phyloP scores from a whole-genome alignment of 148 eudicot genomes.

The Salicornia ramosissima region DNA sequence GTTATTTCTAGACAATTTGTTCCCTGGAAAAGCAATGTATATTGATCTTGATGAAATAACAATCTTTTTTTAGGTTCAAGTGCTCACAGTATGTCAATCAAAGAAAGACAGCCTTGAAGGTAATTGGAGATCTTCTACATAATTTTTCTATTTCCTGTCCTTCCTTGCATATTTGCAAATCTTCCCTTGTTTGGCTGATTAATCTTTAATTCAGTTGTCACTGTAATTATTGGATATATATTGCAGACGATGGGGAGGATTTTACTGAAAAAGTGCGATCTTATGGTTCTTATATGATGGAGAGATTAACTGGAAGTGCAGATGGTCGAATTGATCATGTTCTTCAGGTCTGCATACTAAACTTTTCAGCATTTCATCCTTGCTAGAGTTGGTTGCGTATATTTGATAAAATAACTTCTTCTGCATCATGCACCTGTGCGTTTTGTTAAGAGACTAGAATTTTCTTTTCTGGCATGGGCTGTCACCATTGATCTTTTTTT shows the following conservation, averaged over 20 bases:
- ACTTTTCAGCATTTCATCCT: neutral
- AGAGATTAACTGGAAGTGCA: conserved; percentile 70
- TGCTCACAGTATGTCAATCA: conserved; percentile 77
- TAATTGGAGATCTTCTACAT: conserved; percentile 19
- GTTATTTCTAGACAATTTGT: neutral
- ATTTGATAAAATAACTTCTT: neutral
- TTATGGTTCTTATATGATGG: conserved; percentile 92
- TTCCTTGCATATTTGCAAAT: neutral
- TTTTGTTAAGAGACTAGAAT: neutral
- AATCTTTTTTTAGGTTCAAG: conserved; percentile 50
- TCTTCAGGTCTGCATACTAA: conserved; percentile 57
- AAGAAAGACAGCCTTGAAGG: conserved; percentile 55
- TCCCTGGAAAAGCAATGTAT: neutral
- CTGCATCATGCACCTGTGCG: too few relatives aligned
- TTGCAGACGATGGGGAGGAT: conserved; percentile 49
- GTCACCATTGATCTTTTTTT: neutral
- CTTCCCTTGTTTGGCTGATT: neutral
- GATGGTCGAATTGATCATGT: conserved; percentile 84
- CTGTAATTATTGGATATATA: conserved; percentile 14
- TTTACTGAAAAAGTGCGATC: conserved; percentile 51
- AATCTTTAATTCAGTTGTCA: neutral
- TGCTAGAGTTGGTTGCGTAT: neutral
- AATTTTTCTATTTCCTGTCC: neutral
- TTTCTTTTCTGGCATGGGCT: neutral
- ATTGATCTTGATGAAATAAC: neutral